Percentiles rank a stretch among this genome's conserved stretches.
These are phyloP conservation scores for Gorgonomyces haynaldii DNA, from an alignment of 192 early-diverging fungal species.

Conservation along the genomic window DNA sequence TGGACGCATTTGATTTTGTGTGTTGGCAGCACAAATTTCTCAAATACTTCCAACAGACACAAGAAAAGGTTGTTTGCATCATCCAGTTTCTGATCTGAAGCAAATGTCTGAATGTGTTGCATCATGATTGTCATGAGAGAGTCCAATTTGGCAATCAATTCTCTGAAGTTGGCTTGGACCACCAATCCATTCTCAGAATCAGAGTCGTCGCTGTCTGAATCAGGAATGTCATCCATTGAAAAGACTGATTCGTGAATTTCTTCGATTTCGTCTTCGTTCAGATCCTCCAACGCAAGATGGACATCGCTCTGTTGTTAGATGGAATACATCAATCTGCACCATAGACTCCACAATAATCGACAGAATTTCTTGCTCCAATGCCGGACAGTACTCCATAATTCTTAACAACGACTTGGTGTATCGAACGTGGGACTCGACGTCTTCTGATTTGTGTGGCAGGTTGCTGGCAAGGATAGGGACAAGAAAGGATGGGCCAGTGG, in stretches of 20 bases:
- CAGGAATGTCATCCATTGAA: constrained; percentile 40
- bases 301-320: constrained; percentile 57
- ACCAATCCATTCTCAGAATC: constrained; percentile 31
- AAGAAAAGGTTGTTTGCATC: constrained; percentile 48
- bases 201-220: constrained; percentile 12
- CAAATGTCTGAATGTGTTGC: constrained; percentile 7
- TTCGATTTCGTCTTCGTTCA: constrained; percentile 48
- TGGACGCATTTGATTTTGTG: constrained; percentile 85
- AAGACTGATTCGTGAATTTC: constrained; percentile 33
- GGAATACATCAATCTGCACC: constrained; percentile 72
- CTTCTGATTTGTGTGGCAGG: constrained; percentile 64
- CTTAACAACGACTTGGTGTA: constrained; percentile 68
- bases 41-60: constrained; percentile 66
- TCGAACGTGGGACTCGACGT: constrained; percentile 38
- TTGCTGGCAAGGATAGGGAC: constrained; percentile 45
- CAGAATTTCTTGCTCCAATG: constrained; percentile 58
- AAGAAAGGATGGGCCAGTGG: constrained; percentile 55
- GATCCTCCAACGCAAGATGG: constrained; percentile 79
- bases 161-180: constrained; percentile 32
- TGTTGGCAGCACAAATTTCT: constrained; percentile 66
- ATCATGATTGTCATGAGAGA: constrained; percentile 51
- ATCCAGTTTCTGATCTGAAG: neutral
- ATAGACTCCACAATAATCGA: constrained; percentile 68
- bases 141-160: constrained; percentile 60
- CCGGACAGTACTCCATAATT: constrained; percentile 64